A percentile compares a stretch with the other conserved stretches of the same genome.
Evolutionary conservation across 768 basidiomycete genomes (phyloP).

Genomic region (Tephrocybe sp.): DNA sequence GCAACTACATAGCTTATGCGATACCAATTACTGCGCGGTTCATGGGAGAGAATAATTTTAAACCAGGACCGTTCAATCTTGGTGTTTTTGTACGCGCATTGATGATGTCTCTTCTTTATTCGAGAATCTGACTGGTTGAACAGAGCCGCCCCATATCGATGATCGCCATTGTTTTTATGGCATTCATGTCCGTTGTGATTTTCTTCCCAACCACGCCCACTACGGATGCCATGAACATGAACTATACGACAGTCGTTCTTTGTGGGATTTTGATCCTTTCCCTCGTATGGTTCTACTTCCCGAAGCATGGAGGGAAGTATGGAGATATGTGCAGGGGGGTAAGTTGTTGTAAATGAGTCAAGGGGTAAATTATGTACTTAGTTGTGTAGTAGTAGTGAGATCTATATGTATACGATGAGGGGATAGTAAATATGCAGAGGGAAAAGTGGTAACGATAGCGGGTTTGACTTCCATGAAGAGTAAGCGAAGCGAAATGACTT

Average conservation of each 20-base stretch:
- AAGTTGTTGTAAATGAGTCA: neutral
- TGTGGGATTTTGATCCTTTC: constrained; percentile 51
- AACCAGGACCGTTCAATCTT: constrained; percentile 56
- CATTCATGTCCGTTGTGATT: constrained; percentile 48
- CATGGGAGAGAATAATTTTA: constrained; percentile 44
- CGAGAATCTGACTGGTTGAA: too few species aligned
- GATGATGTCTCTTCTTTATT: too few species aligned
- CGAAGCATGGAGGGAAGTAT: constrained; percentile 25
- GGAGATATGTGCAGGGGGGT: constrained; percentile 2
- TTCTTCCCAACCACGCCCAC: constrained; percentile 50
- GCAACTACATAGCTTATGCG: constrained; percentile 47
- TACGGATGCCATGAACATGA: constrained; percentile 45
- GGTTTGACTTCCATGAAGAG: too few species aligned
- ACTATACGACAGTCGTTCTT: constrained; percentile 60
- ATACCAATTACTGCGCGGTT: constrained; percentile 56
- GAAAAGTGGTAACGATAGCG: too few species aligned
- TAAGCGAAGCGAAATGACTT: constrained; percentile 1
- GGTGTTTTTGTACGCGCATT: constrained; percentile 39
- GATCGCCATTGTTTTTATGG: constrained; percentile 54
- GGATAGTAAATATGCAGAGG: too few species aligned
- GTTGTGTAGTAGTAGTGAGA: too few species aligned
- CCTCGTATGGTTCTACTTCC: constrained; percentile 57
- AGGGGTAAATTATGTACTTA: too few species aligned
- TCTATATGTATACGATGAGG: too few species aligned
- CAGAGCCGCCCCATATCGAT: constrained; percentile 48